phyloP scores from a whole-genome alignment of 2,329 filamentous ascomycete species.

The Nemania sp. region DNA sequence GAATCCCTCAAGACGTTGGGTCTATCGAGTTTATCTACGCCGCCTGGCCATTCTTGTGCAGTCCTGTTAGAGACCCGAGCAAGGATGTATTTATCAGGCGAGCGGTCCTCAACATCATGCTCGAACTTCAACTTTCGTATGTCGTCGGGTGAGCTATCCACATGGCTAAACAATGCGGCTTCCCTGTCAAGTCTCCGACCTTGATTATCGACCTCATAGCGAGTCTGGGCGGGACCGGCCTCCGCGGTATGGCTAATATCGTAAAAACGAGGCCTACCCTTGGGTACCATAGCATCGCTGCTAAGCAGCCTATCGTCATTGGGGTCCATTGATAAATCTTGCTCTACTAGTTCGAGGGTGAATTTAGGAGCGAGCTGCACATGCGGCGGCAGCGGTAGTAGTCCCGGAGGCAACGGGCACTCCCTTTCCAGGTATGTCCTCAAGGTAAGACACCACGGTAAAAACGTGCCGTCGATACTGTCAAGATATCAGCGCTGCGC shows the following conservation, averaged over 20 bases:
- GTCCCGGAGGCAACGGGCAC: slow-evolving; percentile 69
- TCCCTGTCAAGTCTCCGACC: slow-evolving; percentile 28
- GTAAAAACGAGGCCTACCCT: not conserved
- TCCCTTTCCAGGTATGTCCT: slow-evolving; percentile 65
- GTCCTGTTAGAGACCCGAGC: slow-evolving; percentile 35
- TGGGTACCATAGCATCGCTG: not conserved
- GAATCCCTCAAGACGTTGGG: slow-evolving; percentile 44
- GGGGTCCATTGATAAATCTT: slow-evolving; percentile 33
- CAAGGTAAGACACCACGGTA: slow-evolving; percentile 75
- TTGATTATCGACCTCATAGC: slow-evolving; percentile 8
- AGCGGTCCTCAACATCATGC: slow-evolving; percentile 27
- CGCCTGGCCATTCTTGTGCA: slow-evolving; percentile 20
- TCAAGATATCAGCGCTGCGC: slow-evolving; percentile 8
- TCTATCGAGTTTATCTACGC: slow-evolving; percentile 39
- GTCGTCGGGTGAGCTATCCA: slow-evolving; percentile 24
- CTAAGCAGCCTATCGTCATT: slow-evolving; percentile 23
- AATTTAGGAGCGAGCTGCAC: slow-evolving; percentile 77
- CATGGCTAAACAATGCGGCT: slow-evolving; percentile 37
- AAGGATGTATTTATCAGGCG: slow-evolving; percentile 17
- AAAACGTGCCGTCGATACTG: slow-evolving; percentile 76
- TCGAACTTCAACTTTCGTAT: slow-evolving; percentile 29
- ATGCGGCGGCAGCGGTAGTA: slow-evolving; percentile 72
- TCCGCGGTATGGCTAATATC: not conserved
- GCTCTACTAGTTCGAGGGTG: slow-evolving; percentile 55
- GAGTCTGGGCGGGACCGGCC: not conserved